Evolutionary conservation across 2,329 filamentous ascomycete genomes (phyloP).

Genomic region (Xylariaceae sp.): DNA sequence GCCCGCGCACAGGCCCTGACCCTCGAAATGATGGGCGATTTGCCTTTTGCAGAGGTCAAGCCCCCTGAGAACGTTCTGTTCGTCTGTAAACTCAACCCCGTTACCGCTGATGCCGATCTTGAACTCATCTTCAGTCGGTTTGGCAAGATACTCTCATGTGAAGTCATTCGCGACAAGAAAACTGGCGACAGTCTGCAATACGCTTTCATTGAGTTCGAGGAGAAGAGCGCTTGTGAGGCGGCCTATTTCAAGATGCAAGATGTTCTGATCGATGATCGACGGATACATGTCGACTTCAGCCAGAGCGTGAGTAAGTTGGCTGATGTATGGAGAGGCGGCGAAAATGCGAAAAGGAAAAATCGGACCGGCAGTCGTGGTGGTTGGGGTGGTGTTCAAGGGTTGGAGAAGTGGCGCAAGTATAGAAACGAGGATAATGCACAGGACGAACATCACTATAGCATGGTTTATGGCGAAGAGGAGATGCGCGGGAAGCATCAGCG

Average conservation of each 20-base stretch:
- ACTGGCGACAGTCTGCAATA: slow-evolving; percentile 96
- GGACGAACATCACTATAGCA: slow-evolving; percentile 54
- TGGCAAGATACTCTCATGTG: slow-evolving; percentile 88
- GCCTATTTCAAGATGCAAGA: slow-evolving; percentile 99
- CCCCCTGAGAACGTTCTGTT: slow-evolving; percentile 96
- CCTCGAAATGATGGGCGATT: slow-evolving; percentile 93
- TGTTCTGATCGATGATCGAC: slow-evolving; percentile 91
- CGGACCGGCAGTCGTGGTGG: slow-evolving; percentile 54
- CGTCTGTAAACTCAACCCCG: slow-evolving; percentile 96
- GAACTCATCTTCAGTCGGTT: slow-evolving; percentile 97
- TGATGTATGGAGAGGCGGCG: slow-evolving; percentile 79
- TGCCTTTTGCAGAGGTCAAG: slow-evolving; percentile 95
- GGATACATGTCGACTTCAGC: slow-evolving; percentile 97
- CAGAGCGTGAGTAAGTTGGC: slow-evolving; percentile 87
- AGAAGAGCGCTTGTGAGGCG: slow-evolving; percentile 86
- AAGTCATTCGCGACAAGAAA: slow-evolving; percentile 89
- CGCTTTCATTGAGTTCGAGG: slow-evolving; percentile 93
- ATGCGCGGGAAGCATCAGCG: slow-evolving; percentile 48
- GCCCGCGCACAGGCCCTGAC: slow-evolving; percentile 91
- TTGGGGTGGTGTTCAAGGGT: slow-evolving; percentile 80
- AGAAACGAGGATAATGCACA: slow-evolving; percentile 54
- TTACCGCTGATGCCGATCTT: slow-evolving; percentile 90
- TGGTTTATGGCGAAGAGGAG: slow-evolving; percentile 75
- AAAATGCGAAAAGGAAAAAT: slow-evolving; percentile 68
- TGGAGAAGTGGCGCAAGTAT: slow-evolving; percentile 91